phyloP scores from a whole-genome alignment of 441 rosid species.

The Corymbia calophylla region DNA sequence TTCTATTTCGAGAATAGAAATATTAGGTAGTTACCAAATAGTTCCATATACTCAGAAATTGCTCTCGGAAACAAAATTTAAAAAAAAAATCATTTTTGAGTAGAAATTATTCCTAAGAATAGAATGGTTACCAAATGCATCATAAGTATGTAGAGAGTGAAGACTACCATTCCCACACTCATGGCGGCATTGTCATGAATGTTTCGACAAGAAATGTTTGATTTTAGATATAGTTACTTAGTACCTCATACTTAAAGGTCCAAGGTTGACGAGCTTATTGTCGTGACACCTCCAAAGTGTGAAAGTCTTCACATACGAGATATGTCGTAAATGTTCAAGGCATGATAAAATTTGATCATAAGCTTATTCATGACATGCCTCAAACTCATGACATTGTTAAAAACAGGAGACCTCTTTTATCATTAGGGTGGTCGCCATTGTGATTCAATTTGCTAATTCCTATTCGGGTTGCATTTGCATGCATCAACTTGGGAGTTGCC shows the following conservation, averaged over 20 bases:
- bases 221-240: background rate
- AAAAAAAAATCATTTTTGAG: no score
- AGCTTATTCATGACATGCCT: background rate
- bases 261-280: background rate
- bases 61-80: no score
- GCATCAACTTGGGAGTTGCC: background rate
- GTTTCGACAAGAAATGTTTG: background rate
- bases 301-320: background rate
- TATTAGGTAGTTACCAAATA: no score
- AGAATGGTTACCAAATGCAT: no score
- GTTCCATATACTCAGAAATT: no score
- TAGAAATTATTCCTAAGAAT: no score
- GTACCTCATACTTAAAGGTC: background rate
- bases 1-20: no score
- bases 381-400: background rate
- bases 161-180: background rate
- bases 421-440: background rate
- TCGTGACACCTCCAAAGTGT: background rate
- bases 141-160: background rate
- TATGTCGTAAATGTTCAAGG: background rate
- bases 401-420: background rate
- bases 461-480: background rate
- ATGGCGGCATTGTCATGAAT: background rate
- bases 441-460: background rate
- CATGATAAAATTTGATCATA: background rate